Percentiles rank a stretch among this genome's conserved stretches.
phyloP scores from a whole-genome alignment of 371 early-diverging fungal species.

The Smittium culicis region DNA sequence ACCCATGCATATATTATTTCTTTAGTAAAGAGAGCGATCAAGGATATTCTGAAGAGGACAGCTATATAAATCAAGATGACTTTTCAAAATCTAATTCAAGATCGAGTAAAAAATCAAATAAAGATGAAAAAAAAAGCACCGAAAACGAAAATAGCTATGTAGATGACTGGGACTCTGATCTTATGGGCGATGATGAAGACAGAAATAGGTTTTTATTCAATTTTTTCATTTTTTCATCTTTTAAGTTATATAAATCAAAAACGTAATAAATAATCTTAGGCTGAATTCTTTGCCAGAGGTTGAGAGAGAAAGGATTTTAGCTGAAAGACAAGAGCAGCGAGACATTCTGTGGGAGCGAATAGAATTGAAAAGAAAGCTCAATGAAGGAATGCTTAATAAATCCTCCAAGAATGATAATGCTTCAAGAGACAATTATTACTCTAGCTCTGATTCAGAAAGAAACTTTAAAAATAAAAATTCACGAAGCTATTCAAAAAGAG shows the following conservation, averaged over 20 bases:
- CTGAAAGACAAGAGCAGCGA: constrained; percentile 52
- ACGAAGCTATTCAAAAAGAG: constrained; percentile 6
- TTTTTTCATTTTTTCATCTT: neutral
- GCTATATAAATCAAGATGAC: no score
- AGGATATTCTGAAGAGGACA: neutral
- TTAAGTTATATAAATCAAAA: neutral
- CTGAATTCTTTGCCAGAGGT: constrained; percentile 53
- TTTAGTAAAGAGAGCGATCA: neutral
- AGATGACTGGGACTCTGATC: constrained; percentile 60
- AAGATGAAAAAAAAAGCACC: neutral
- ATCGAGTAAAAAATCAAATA: neutral
- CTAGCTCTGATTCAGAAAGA: neutral
- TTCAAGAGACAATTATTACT: neutral
- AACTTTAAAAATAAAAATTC: neutral
- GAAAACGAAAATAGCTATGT: constrained; percentile 42
- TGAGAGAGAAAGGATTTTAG: constrained; percentile 58
- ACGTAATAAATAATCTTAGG: constrained; percentile 14
- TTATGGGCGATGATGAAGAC: constrained; percentile 63
- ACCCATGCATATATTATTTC: neutral
- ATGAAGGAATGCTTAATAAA: constrained; percentile 2
- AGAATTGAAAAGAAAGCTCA: constrained; percentile 32
- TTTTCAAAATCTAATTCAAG: neutral
- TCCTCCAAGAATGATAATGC: neutral
- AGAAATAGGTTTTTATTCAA: constrained; percentile 20
- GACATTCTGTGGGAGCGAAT: constrained; percentile 31